Conservation (phyloP, 139 green algal species). For the Ettlia oleoabundans region DNA sequence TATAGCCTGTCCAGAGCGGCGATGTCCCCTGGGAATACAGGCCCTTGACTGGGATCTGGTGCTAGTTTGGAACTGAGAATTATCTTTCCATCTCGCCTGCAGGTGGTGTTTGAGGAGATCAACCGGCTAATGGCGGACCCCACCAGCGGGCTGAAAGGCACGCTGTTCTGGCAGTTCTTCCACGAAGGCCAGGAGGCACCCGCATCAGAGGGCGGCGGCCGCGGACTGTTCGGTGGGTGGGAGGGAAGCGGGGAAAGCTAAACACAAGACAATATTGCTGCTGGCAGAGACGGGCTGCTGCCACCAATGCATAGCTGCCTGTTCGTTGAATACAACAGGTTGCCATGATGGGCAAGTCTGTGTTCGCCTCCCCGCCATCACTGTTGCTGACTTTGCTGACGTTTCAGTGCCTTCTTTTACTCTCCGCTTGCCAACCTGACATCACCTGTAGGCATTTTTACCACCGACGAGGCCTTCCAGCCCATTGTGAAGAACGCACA, state of each 20-base stretch:
- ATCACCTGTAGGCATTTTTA: slow-evolving; percentile 43
- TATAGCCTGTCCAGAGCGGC: too few species aligned
- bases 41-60: too few species aligned
- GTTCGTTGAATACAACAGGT: too few species aligned
- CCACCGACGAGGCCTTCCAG: slow-evolving; percentile 44
- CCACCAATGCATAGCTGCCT: too few species aligned
- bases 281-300: too few species aligned
- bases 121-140: not conserved
- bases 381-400: not conserved
- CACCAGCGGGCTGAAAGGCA: slow-evolving; percentile 34
- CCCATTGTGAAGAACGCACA: slow-evolving; percentile 36
- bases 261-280: too few species aligned
- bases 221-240: slow-evolving; percentile 53
- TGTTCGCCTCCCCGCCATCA: too few species aligned
- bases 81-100: too few species aligned
- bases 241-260: too few species aligned
- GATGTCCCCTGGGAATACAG: too few species aligned
- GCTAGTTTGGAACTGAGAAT: too few species aligned
- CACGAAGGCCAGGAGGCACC: slow-evolving; percentile 53
- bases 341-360: too few species aligned
- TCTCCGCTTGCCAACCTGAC: not conserved
- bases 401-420: not conserved
- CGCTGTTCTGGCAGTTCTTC: slow-evolving; percentile 73
- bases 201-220: slow-evolving; percentile 51
- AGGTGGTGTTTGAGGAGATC: slow-evolving; percentile 1